These are phyloP conservation scores for Pycnococcus provasolii DNA, from an alignment of 139 green algal genomes.

Conservation along the genomic window DNA sequence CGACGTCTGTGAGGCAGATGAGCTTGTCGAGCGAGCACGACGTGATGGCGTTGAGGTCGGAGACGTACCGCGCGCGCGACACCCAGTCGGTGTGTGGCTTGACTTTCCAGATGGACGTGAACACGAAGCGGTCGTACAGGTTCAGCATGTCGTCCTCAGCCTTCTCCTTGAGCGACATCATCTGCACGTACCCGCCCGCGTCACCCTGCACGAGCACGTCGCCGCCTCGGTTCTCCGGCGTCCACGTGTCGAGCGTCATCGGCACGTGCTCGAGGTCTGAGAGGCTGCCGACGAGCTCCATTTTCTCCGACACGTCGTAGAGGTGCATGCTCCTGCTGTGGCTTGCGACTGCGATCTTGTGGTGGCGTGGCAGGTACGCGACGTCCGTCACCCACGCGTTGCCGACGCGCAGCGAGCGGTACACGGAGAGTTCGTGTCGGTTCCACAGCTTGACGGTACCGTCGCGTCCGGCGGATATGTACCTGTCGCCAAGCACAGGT, in stretches of 20 bases:
- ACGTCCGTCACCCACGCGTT: not conserved
- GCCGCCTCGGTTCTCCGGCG: not conserved
- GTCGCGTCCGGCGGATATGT: not conserved
- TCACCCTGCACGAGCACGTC: conserved; percentile 1
- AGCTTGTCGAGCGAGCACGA: not conserved
- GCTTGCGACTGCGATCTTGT: not conserved
- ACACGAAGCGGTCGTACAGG: not conserved
- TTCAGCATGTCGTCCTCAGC: not conserved
- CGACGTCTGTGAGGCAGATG: not conserved
- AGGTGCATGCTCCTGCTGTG: conserved; percentile 7
- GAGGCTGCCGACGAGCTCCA: conserved; percentile 1
- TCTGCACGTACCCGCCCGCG: not conserved
- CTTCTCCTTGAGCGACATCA: not conserved
- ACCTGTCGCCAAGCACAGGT: not conserved
- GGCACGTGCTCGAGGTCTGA: not conserved
- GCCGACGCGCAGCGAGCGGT: not conserved
- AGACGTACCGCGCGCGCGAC: conserved; percentile 1
- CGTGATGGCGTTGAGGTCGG: not conserved
- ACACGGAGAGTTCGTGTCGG: not conserved
- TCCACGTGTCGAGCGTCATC: not conserved
- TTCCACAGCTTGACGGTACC: not conserved
- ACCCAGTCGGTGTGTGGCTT: conserved; percentile 27
- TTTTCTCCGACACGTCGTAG: conserved; percentile 5
- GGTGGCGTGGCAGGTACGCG: not conserved
- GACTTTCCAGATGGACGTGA: not conserved